Evolutionary conservation across 2,329 filamentous ascomycete genomes (phyloP).

Genomic region (Trichoderma semiorbis): DNA sequence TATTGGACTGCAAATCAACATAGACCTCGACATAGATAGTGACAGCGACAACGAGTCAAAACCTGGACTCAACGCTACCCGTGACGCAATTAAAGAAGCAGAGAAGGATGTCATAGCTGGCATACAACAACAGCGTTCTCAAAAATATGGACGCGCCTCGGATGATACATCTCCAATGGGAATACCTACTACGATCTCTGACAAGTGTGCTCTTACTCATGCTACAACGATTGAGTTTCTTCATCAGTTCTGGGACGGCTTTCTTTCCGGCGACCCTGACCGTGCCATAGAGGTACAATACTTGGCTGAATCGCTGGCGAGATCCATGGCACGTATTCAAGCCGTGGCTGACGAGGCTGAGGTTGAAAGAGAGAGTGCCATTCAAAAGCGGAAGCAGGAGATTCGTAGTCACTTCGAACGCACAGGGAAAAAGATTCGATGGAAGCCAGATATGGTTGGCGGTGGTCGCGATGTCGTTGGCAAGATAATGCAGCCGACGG

Average conservation of each 20-base stretch:
- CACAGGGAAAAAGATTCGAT: slow-evolving; percentile 70
- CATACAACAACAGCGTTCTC: slow-evolving; percentile 58
- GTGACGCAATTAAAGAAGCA: slow-evolving; percentile 60
- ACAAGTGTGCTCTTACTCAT: slow-evolving; percentile 67
- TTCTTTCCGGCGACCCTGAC: slow-evolving; percentile 80
- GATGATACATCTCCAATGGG: slow-evolving; percentile 54
- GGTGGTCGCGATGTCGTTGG: slow-evolving; percentile 75
- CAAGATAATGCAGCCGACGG: slow-evolving; percentile 71
- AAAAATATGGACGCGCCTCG: slow-evolving; percentile 50
- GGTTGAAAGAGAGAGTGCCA: slow-evolving; percentile 61
- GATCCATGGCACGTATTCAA: slow-evolving; percentile 74
- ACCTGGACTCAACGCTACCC: slow-evolving; percentile 63
- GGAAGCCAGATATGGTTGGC: slow-evolving; percentile 64
- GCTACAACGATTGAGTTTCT: slow-evolving; percentile 93
- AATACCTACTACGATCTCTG: slow-evolving; percentile 50
- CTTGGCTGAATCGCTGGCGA: slow-evolving; percentile 75
- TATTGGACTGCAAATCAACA: slow-evolving; percentile 58
- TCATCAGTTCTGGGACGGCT: slow-evolving; percentile 95
- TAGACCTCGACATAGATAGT: slow-evolving; percentile 68
- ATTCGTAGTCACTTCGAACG: slow-evolving; percentile 66
- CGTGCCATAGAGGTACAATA: slow-evolving; percentile 77
- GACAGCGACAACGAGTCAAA: slow-evolving; percentile 63
- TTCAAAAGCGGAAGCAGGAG: slow-evolving; percentile 65
- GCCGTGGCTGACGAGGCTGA: slow-evolving; percentile 80
- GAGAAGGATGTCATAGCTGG: slow-evolving; percentile 65